phyloP scores from a whole-genome alignment of 345 rosid species.

The Corchorus olitorius region DNA sequence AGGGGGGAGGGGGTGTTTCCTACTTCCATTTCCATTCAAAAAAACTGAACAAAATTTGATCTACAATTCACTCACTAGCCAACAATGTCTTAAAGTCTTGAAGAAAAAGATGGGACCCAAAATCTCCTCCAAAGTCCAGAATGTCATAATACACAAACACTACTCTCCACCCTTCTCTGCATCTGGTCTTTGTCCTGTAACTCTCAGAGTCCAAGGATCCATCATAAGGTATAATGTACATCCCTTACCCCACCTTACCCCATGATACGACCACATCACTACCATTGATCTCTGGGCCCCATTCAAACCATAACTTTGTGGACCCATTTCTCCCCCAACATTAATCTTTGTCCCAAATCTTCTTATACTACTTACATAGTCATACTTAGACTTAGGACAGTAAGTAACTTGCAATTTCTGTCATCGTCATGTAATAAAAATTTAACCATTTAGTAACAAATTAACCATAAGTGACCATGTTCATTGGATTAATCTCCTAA shows the following conservation, averaged over 20 bases:
- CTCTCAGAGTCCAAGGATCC: constrained; percentile 18
- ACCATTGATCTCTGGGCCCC: constrained; percentile 21
- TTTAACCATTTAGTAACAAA: too few relatives aligned
- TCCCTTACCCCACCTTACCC: constrained; percentile 14
- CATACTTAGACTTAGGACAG: too few relatives aligned
- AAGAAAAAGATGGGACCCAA: constrained; percentile 25
- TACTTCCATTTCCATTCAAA: constrained; percentile 3
- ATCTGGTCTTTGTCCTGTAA: not conserved
- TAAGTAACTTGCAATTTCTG: too few relatives aligned
- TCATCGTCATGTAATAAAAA: too few relatives aligned
- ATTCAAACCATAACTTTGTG: not conserved
- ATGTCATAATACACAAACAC: constrained; percentile 33
- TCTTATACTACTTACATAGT: too few relatives aligned
- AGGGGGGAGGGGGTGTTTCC: too few relatives aligned
- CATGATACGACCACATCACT: constrained; percentile 15
- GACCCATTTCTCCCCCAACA: not conserved
- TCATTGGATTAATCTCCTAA: too few relatives aligned
- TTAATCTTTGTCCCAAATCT: not conserved
- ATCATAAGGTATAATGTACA: constrained; percentile 18
- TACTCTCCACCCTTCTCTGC: constrained; percentile 6
- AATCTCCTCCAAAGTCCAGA: constrained; percentile 21
- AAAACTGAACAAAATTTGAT: constrained; percentile 16
- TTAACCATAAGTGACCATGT: too few relatives aligned
- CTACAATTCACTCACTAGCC: not conserved
- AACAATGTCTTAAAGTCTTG: not conserved